Percentiles rank a stretch among this genome's conserved stretches.
Evolutionary conservation across 2,329 filamentous ascomycete species (phyloP).

Genomic region (Neophaeococcomyces aloes): DNA sequence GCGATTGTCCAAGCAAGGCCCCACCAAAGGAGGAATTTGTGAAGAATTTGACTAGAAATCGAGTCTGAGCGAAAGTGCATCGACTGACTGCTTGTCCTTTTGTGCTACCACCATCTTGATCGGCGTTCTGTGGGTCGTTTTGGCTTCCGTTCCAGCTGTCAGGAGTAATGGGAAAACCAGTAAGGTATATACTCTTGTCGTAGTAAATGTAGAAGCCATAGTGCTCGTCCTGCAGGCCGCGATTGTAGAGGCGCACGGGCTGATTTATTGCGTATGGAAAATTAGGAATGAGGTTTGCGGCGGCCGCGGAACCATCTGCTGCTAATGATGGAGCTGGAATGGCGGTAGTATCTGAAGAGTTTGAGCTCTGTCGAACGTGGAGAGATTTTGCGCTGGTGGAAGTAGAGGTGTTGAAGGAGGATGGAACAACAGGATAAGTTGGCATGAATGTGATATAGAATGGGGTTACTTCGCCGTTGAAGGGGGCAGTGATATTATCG

Average conservation of each 20-base stretch:
- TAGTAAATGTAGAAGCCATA: conserved; percentile 94
- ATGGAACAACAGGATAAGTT: conserved; percentile 30
- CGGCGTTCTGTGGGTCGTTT: conserved; percentile 33
- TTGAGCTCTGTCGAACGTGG: neutral
- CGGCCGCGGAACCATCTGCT: conserved; percentile 56
- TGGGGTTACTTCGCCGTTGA: conserved; percentile 75
- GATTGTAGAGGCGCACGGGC: conserved; percentile 75
- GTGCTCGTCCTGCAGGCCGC: conserved; percentile 68
- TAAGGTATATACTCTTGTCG: conserved; percentile 74
- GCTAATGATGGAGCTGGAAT: conserved; percentile 17
- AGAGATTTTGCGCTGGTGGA: conserved; percentile 32
- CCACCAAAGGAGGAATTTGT: conserved; percentile 36
- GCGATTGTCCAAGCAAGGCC: conserved; percentile 18
- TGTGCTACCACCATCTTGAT: conserved; percentile 40
- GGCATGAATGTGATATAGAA: conserved; percentile 71
- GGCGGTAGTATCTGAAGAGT: conserved; percentile 1
- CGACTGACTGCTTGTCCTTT: conserved; percentile 37
- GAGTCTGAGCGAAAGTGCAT: conserved; percentile 52
- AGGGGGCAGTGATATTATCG: conserved; percentile 58
- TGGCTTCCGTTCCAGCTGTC: conserved; percentile 4
- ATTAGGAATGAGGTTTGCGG: conserved; percentile 61
- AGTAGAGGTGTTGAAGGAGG: conserved; percentile 25
- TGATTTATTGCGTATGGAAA: conserved; percentile 47
- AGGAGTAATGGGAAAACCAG: conserved; percentile 39
- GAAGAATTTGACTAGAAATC: conserved; percentile 54